Conservation (phyloP, 1,139 yeast species). For the Arxiozyma heterogenica region DNA sequence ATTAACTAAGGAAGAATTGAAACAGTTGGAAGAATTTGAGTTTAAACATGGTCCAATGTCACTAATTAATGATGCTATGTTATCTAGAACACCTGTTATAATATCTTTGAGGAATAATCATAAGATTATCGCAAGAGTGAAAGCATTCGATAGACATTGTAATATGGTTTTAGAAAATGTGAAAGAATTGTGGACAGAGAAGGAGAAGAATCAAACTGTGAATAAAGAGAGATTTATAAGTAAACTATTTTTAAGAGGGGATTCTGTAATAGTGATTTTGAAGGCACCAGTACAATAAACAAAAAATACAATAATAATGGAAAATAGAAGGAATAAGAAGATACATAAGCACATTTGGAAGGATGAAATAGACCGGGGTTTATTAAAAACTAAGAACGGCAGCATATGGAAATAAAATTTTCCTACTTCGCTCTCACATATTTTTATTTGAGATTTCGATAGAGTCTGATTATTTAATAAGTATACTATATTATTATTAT, state of each 20-base stretch:
- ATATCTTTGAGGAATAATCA: conserved; percentile 90
- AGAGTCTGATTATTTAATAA: background rate
- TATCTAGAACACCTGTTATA: conserved; percentile 65
- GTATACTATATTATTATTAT: too few relatives aligned
- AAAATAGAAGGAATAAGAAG: background rate
- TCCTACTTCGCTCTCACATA: background rate
- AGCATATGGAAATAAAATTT: background rate
- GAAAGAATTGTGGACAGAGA: conserved; percentile 85
- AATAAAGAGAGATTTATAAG: conserved; percentile 79
- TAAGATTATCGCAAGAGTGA: conserved; percentile 78
- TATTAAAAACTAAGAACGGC: too few relatives aligned
- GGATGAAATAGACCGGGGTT: too few relatives aligned
- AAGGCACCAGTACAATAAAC: conserved; percentile 33
- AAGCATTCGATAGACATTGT: conserved; percentile 93
- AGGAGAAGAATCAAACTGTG: conserved; percentile 59
- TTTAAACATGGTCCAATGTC: conserved; percentile 88
- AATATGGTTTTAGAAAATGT: conserved; percentile 89
- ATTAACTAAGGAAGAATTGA: conserved; percentile 69
- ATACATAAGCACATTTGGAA: too few relatives aligned
- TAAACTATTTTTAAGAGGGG: conserved; percentile 90
- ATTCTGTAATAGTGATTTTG: conserved; percentile 79
- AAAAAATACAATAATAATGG: background rate
- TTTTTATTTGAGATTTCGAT: background rate
- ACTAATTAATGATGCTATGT: conserved; percentile 69
- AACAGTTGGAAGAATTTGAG: conserved; percentile 81